These are phyloP conservation scores for Emmonsiellopsis sp. DNA, from an alignment of 2,329 filamentous ascomycete species.

Conservation along the genomic window DNA sequence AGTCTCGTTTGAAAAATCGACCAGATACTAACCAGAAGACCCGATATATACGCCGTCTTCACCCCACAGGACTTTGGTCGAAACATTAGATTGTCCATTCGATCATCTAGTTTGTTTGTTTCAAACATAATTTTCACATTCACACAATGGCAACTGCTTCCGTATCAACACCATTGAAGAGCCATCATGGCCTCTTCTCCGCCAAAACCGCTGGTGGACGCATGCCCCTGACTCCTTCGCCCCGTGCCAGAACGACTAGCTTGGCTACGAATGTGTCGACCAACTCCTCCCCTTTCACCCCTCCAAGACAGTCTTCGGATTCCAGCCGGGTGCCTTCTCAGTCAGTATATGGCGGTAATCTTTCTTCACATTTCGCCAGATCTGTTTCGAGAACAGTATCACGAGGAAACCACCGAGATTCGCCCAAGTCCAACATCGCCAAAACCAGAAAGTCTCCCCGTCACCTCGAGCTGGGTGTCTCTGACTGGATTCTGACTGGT, in stretches of 20 bases:
- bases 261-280: slow-evolving; percentile 38
- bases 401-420: slow-evolving; percentile 66
- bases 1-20: slow-evolving; percentile 15
- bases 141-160: slow-evolving; percentile 68
- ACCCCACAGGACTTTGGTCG: slow-evolving; percentile 12
- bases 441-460: slow-evolving; percentile 66
- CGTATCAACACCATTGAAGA: slow-evolving; percentile 89
- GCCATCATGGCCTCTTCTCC: slow-evolving; percentile 86
- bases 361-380: slow-evolving; percentile 70
- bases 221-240: slow-evolving; percentile 89
- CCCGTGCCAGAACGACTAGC: slow-evolving; percentile 52
- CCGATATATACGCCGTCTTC: neutral
- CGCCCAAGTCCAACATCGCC: slow-evolving; percentile 75
- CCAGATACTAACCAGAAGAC: slow-evolving; percentile 9
- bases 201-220: slow-evolving; percentile 88
- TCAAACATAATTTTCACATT: slow-evolving; percentile 18
- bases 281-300: slow-evolving; percentile 68
- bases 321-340: slow-evolving; percentile 47
- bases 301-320: slow-evolving; percentile 51
- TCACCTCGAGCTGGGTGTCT: slow-evolving; percentile 82
- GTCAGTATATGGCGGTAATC: slow-evolving; percentile 71
- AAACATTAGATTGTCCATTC: slow-evolving; percentile 37
- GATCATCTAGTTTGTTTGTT: slow-evolving; percentile 29
- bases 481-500: slow-evolving; percentile 83
- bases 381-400: slow-evolving; percentile 43